Evolutionary conservation across 345 rosid species (phyloP).

Genomic region (Pelargonium nanum): DNA sequence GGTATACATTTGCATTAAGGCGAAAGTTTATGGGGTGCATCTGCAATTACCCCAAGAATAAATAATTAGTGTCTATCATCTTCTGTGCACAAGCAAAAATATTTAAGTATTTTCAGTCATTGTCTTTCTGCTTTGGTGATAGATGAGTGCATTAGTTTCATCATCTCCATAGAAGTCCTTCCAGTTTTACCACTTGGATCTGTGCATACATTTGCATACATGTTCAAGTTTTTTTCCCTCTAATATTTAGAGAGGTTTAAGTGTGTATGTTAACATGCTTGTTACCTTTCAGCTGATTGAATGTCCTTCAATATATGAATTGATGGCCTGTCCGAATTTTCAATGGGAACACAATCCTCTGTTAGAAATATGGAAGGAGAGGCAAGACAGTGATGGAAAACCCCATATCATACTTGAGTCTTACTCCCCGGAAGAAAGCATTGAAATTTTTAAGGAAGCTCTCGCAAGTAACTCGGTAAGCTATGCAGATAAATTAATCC

Average conservation of each 20-base stretch:
- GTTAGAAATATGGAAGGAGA: slow-evolving; percentile 68
- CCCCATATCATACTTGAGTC: slow-evolving; percentile 56
- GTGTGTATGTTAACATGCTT: background rate
- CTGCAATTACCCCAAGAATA: too few species aligned
- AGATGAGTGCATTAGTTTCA: background rate
- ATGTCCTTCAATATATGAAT: slow-evolving; percentile 79
- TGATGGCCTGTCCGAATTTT: slow-evolving; percentile 69
- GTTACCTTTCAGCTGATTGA: slow-evolving; percentile 63
- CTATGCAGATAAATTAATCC: background rate
- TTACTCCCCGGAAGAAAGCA: slow-evolving; percentile 43
- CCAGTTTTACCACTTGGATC: too few species aligned
- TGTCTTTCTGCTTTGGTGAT: background rate
- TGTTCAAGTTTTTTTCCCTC: background rate
- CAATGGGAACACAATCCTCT: slow-evolving; percentile 53
- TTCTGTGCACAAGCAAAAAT: too few species aligned
- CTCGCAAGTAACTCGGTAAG: slow-evolving; percentile 67
- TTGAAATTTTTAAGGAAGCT: slow-evolving; percentile 50
- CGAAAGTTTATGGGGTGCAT: too few species aligned
- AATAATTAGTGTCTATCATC: too few species aligned
- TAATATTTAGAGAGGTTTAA: background rate
- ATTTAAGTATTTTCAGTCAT: background rate
- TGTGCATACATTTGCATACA: background rate
- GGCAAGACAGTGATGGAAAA: slow-evolving; percentile 32
- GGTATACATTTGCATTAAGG: too few species aligned
- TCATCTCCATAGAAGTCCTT: background rate